These are phyloP conservation scores for Exserohilum rostratum DNA, from an alignment of 2,329 filamentous ascomycete species.

Conservation along the genomic window DNA sequence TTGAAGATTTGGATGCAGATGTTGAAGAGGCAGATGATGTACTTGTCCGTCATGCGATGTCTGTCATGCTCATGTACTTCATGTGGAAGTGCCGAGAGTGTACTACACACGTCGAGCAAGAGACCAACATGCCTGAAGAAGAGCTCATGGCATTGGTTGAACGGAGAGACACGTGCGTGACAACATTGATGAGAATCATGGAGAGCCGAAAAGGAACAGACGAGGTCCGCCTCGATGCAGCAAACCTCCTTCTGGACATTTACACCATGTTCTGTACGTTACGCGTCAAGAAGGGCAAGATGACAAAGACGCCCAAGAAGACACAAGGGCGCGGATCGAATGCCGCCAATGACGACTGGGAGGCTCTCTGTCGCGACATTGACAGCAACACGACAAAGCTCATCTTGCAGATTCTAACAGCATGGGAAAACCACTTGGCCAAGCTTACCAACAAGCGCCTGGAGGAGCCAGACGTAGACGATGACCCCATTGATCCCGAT, in stretches of 20 bases:
- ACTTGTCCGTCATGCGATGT: constrained; percentile 76
- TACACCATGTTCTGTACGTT: constrained; percentile 80
- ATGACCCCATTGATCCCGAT: constrained; percentile 72
- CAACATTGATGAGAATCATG: constrained; percentile 58
- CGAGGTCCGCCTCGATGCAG: constrained; percentile 75
- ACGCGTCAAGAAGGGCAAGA: constrained; percentile 54
- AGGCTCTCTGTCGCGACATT: constrained; percentile 72
- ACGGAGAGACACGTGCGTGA: constrained; percentile 59
- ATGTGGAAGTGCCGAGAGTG: constrained; percentile 82
- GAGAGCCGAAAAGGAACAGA: constrained; percentile 68
- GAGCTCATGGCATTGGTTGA: constrained; percentile 64
- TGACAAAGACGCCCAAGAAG: constrained; percentile 41
- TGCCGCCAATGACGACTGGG: constrained; percentile 54
- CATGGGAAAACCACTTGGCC: constrained; percentile 71
- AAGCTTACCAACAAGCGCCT: constrained; percentile 44
- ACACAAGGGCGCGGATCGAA: constrained; percentile 26
- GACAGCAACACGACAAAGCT: constrained; percentile 66
- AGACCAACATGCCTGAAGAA: constrained; percentile 58
- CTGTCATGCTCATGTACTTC: constrained; percentile 83
- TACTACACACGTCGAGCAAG: constrained; percentile 45
- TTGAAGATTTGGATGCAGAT: constrained; percentile 68
- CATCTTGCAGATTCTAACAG: constrained; percentile 77
- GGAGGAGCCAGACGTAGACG: constrained; percentile 65
- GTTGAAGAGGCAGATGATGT: constrained; percentile 80
- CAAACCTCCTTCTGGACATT: constrained; percentile 79